phyloP scores from a whole-genome alignment of 2,329 filamentous ascomycete genomes.

The Fusarium sp. region DNA sequence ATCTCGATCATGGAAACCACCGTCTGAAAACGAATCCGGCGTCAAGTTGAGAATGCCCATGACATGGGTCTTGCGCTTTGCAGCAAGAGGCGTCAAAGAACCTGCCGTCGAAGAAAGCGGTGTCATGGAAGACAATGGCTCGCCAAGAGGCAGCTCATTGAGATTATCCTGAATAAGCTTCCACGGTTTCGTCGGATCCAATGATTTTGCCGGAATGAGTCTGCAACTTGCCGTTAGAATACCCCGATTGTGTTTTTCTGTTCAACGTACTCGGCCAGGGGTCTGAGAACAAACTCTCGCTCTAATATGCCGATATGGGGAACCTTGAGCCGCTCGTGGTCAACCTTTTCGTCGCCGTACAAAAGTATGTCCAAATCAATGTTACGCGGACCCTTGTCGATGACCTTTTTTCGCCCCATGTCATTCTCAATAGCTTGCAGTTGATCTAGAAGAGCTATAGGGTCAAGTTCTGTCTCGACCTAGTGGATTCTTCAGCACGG shows the following conservation, averaged over 20 bases:
- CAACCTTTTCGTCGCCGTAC: conserved; percentile 73
- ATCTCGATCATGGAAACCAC: conserved; percentile 67
- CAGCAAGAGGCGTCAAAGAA: conserved; percentile 66
- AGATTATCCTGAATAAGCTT: conserved; percentile 68
- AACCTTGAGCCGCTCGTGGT: conserved; percentile 77
- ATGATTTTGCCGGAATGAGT: conserved; percentile 62
- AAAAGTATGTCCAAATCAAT: conserved; percentile 94
- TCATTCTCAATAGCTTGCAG: conserved; percentile 84
- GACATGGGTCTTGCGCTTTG: conserved; percentile 72
- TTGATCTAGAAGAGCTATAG: conserved; percentile 77
- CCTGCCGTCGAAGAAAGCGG: conserved; percentile 57
- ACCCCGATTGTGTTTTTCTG: not conserved
- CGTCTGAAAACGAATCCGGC: conserved; percentile 96
- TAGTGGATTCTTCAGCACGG: conserved; percentile 48
- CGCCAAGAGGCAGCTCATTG: conserved; percentile 61
- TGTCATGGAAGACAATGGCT: conserved; percentile 66
- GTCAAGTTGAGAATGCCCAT: conserved; percentile 98
- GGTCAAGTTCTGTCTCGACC: conserved; percentile 81
- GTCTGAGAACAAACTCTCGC: conserved; percentile 90
- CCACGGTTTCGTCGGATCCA: conserved; percentile 65
- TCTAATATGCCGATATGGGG: conserved; percentile 88
- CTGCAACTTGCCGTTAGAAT: conserved; percentile 44
- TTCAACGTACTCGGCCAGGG: conserved; percentile 74
- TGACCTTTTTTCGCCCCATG: conserved; percentile 81
- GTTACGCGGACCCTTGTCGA: conserved; percentile 93